A percentile compares a stretch with the other conserved stretches of the same genome.
Conservation (phyloP, 1,139 yeast genomes). For the Blastobotrys ciferrii region DNA sequence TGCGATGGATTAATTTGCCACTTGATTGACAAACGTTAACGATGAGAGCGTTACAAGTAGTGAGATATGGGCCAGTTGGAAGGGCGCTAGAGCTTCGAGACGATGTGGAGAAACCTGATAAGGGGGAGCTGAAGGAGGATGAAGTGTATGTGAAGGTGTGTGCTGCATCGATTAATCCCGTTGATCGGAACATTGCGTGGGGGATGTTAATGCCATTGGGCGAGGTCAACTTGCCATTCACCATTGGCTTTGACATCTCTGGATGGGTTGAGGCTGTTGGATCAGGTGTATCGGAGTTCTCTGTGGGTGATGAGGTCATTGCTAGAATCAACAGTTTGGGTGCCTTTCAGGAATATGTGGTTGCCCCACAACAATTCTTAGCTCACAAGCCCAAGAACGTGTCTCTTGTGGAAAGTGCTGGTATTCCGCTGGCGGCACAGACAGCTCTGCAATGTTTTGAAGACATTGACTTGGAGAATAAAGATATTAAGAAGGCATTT, state of each 20-base stretch:
- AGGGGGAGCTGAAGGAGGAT: slow-evolving; percentile 30
- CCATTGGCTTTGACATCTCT: slow-evolving; percentile 43
- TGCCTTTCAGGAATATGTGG: slow-evolving; percentile 56
- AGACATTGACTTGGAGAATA: not conserved
- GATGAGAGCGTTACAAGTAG: slow-evolving; percentile 6
- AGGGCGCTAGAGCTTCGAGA: slow-evolving; percentile 5
- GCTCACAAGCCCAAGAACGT: slow-evolving; percentile 12
- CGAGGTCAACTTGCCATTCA: slow-evolving; percentile 42
- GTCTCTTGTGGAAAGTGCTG: slow-evolving; percentile 17
- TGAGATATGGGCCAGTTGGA: not conserved
- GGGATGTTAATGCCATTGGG: slow-evolving; percentile 37
- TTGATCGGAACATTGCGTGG: slow-evolving; percentile 56
- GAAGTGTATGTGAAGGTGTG: slow-evolving; percentile 52
- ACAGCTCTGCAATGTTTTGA: slow-evolving; percentile 8
- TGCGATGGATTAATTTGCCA: no score
- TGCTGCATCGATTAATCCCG: slow-evolving; percentile 67
- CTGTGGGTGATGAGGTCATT: slow-evolving; percentile 54
- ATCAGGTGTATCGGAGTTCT: slow-evolving; percentile 47
- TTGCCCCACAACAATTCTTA: slow-evolving; percentile 20
- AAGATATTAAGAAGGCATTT: slow-evolving; percentile 8
- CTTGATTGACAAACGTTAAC: no score
- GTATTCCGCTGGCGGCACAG: slow-evolving; percentile 12
- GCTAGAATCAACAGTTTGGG: slow-evolving; percentile 48
- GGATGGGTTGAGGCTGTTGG: slow-evolving; percentile 64
- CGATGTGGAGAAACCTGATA: not conserved